Conservation (phyloP, 176 grass and related monocot genomes). For the Ampelocalamus luodianensis region DNA sequence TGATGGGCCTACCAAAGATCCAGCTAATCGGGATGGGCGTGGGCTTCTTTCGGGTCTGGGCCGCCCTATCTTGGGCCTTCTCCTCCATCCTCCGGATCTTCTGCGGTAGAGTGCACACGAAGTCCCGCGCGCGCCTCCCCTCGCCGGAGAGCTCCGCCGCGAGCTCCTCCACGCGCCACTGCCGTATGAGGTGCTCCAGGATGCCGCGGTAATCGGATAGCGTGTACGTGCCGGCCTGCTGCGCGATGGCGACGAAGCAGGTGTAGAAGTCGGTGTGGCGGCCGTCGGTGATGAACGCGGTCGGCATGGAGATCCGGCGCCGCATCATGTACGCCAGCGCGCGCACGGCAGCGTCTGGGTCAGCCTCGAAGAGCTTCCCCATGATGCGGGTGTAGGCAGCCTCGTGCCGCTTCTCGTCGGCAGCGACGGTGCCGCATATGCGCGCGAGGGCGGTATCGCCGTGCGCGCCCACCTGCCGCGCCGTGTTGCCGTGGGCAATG, state of each 20-base stretch:
- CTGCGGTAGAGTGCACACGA: conserved; percentile 51
- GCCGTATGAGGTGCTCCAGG: too few relatives aligned
- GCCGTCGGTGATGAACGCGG: conserved; percentile 71
- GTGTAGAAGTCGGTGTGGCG: neutral
- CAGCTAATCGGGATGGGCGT: conserved; percentile 53
- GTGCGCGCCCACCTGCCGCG: conserved; percentile 45
- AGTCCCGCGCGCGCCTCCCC: conserved; percentile 65
- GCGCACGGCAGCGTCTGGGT: too few relatives aligned
- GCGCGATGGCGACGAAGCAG: too few relatives aligned
- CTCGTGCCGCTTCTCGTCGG: conserved; percentile 75
- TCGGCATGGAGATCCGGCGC: too few relatives aligned
- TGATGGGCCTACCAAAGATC: conserved; percentile 58
- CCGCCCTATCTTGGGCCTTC: conserved; percentile 38
- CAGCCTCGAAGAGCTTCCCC: neutral
- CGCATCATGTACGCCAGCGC: too few relatives aligned
- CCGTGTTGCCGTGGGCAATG: conserved; percentile 74
- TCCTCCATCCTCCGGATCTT: conserved; percentile 63
- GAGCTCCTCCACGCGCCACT: conserved; percentile 6
- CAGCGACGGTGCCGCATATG: conserved; percentile 62
- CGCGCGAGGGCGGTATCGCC: conserved; percentile 62
- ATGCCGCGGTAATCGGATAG: too few relatives aligned
- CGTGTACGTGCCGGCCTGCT: too few relatives aligned
- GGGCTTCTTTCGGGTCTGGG: conserved; percentile 20
- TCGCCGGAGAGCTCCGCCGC: conserved; percentile 54
- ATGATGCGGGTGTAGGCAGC: conserved; percentile 58